A percentile compares a stretch with the other conserved stretches of the same genome.
phyloP scores from a whole-genome alignment of 441 rosid species.

The Populus trichocarpa region DNA sequence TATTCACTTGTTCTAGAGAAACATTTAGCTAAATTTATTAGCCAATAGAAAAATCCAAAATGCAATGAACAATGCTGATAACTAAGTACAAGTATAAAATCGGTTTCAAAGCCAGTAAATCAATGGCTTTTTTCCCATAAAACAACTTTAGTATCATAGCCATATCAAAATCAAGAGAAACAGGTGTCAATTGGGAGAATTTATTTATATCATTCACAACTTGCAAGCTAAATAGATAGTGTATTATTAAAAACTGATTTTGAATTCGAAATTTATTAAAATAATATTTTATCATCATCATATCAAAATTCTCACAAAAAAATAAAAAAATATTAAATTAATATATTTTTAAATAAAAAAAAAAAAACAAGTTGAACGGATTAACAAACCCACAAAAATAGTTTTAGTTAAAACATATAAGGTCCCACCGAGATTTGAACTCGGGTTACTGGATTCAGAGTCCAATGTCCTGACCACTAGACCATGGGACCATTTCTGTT shows the following conservation, averaged over 20 bases:
- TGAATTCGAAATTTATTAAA: too few species aligned
- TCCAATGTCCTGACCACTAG: constrained; percentile 60
- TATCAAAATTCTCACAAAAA: too few species aligned
- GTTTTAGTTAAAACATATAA: background rate
- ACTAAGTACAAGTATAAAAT: background rate
- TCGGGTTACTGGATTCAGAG: constrained; percentile 58
- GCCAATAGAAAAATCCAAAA: background rate
- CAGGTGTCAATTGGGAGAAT: background rate
- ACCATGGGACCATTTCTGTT: constrained; percentile 37
- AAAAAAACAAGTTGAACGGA: too few species aligned
- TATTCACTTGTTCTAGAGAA: background rate
- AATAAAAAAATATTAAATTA: too few species aligned
- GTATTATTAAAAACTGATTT: too few species aligned
- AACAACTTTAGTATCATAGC: background rate
- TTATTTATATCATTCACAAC: background rate
- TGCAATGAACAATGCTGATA: background rate
- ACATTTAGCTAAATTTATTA: background rate
- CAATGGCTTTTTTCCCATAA: background rate
- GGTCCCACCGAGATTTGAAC: constrained; percentile 60
- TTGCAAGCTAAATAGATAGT: too few species aligned
- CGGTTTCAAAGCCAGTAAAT: background rate
- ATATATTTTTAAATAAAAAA: too few species aligned
- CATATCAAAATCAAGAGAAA: background rate
- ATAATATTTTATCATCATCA: too few species aligned
- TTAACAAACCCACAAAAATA: too few species aligned